phyloP scores from a whole-genome alignment of 805 yeast genomes.

The Komagataella mondaviorum region DNA sequence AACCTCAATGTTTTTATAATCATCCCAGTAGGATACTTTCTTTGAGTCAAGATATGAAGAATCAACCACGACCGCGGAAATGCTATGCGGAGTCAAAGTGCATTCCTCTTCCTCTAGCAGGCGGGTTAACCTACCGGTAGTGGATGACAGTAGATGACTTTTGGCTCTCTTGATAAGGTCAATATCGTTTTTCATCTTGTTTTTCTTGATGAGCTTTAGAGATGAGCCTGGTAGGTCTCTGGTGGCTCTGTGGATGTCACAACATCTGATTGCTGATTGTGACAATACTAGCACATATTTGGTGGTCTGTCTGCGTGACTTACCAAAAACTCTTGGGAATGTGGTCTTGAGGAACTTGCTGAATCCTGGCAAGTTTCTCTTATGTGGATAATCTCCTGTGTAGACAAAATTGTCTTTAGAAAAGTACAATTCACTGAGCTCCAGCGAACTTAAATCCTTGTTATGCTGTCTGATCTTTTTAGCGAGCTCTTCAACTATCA shows the following conservation, averaged over 20 bases:
- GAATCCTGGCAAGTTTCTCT: conserved; percentile 42
- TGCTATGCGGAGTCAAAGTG: conserved; percentile 24
- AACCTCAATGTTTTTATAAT: conserved; percentile 27
- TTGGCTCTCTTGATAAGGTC: conserved; percentile 26
- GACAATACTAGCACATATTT: conserved; percentile 39
- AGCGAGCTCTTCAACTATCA: conserved; percentile 58
- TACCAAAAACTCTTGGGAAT: conserved; percentile 12
- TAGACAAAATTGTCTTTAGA: conserved; percentile 44
- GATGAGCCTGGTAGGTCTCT: conserved; percentile 33
- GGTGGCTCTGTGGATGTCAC: conserved; percentile 65
- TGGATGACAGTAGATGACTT: conserved; percentile 42
- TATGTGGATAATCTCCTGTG: conserved; percentile 41
- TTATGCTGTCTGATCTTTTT: conserved; percentile 42
- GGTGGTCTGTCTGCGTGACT: conserved; percentile 16
- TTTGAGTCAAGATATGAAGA: conserved; percentile 48
- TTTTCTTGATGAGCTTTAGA: conserved; percentile 63
- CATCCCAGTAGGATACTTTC: conserved; percentile 47
- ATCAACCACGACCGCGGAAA: conserved; percentile 46
- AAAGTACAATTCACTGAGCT: conserved; percentile 49
- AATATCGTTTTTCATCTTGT: conserved; percentile 53
- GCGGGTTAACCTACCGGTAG: conserved; percentile 46
- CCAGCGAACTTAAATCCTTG: conserved; percentile 62
- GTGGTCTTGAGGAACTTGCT: conserved; percentile 31
- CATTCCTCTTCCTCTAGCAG: conserved; percentile 29
- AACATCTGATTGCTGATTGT: conserved; percentile 76